A percentile compares a stretch with the other conserved stretches of the same genome.
Conservation (phyloP, 2,329 filamentous ascomycete species). For the Monosporascus sp. region DNA sequence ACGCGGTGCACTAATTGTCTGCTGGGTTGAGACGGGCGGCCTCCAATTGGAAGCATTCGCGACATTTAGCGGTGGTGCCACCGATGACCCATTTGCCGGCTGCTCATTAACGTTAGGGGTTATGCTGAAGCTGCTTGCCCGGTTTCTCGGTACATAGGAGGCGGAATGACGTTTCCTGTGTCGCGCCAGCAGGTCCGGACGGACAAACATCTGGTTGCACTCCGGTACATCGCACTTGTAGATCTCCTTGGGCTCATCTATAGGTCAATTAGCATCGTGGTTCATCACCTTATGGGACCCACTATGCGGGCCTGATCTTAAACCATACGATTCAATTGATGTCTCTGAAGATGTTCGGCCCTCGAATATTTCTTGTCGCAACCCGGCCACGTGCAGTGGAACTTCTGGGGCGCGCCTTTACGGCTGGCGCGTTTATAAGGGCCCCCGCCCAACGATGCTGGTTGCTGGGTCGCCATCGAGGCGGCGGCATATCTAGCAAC, state of each 20-base stretch:
- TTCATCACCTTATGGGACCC: constrained; percentile 3
- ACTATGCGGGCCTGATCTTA: constrained; percentile 6
- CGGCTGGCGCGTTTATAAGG: constrained; percentile 48
- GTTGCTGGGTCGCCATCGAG: constrained; percentile 2
- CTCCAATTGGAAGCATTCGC: constrained; percentile 4
- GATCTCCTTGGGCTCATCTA: constrained; percentile 76
- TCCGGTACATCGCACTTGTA: constrained; percentile 71
- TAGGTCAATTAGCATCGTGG: constrained; percentile 4
- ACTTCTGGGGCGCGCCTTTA: constrained; percentile 45
- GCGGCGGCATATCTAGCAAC: neutral
- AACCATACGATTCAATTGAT: constrained; percentile 73
- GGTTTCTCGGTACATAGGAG: constrained; percentile 45
- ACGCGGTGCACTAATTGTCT: constrained; percentile 33
- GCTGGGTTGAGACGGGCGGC: constrained; percentile 18
- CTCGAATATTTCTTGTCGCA: constrained; percentile 78
- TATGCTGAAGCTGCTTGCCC: constrained; percentile 42
- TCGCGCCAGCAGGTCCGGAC: constrained; percentile 68
- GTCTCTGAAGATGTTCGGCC: constrained; percentile 74
- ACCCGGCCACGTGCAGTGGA: constrained; percentile 61
- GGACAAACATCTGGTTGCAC: constrained; percentile 72
- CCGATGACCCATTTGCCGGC: constrained; percentile 1
- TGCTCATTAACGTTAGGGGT: constrained; percentile 19
- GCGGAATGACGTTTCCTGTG: constrained; percentile 62
- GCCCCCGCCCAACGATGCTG: constrained; percentile 23
- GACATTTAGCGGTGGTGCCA: constrained; percentile 6